Conservation (phyloP, 305 asterid genomes). For the Fraxinus floribunda region DNA sequence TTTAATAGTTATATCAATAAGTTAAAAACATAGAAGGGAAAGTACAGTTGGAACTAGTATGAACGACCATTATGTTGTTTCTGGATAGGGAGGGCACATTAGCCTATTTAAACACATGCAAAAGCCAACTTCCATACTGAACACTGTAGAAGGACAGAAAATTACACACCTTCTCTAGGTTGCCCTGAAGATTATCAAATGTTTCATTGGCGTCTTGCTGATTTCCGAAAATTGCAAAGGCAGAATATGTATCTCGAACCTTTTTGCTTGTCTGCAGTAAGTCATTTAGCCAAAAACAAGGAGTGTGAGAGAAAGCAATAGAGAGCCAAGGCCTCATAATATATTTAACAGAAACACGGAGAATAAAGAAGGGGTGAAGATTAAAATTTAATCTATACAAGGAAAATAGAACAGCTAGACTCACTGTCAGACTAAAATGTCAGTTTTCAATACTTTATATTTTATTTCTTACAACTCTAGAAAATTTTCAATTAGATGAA, state of each 20-base stretch:
- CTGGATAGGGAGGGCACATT: not conserved
- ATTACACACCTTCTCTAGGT: conserved; percentile 50
- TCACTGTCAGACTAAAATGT: not conserved
- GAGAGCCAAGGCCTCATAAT: not conserved
- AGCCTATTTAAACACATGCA: not conserved
- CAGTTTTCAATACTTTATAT: not conserved
- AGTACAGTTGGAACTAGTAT: not conserved
- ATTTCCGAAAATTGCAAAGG: conserved; percentile 55
- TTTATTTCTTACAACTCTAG: not conserved
- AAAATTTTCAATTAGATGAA: not conserved
- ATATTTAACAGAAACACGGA: not conserved
- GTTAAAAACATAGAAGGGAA: not conserved
- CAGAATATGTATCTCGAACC: conserved; percentile 46
- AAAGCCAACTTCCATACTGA: not conserved
- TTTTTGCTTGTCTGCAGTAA: conserved; percentile 52
- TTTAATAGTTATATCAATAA: not conserved
- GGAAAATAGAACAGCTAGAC: not conserved
- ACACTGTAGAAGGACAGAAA: not conserved
- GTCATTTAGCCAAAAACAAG: not conserved
- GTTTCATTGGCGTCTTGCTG: conserved; percentile 65
- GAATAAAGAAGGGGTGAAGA: not conserved
- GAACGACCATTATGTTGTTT: not conserved
- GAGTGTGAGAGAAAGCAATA: not conserved
- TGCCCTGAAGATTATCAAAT: conserved; percentile 60
- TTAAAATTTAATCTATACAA: not conserved